A percentile compares a stretch with the other conserved stretches of the same genome.
Conservation (phyloP, 1,284 basidiomycete genomes). For the Chondrostereum purpureum region DNA sequence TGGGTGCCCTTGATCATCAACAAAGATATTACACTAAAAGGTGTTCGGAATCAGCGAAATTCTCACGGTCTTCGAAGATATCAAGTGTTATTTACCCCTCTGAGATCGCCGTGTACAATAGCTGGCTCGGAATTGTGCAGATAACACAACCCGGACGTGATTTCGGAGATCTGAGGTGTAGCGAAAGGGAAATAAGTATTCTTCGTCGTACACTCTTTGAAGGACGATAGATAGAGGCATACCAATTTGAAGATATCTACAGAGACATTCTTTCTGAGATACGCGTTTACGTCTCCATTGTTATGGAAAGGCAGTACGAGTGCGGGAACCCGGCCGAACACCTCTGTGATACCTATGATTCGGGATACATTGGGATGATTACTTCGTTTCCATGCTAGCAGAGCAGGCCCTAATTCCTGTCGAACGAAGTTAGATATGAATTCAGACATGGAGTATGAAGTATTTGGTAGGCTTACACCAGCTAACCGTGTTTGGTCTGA, state of each 20-base stretch:
- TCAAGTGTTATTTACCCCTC: slow-evolving; percentile 16
- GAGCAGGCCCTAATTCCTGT: slow-evolving; percentile 12
- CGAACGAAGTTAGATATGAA: no score
- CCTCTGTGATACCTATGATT: slow-evolving; percentile 16
- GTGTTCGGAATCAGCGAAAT: neutral
- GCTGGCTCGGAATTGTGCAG: slow-evolving; percentile 19
- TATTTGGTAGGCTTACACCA: no score
- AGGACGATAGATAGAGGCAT: slow-evolving; percentile 3
- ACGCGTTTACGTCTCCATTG: slow-evolving; percentile 19
- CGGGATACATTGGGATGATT: slow-evolving; percentile 19
- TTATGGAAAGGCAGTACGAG: slow-evolving; percentile 17
- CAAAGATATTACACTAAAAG: slow-evolving; percentile 21
- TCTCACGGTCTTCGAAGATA: neutral
- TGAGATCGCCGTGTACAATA: slow-evolving; percentile 19
- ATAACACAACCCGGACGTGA: slow-evolving; percentile 18
- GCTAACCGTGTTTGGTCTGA: no score
- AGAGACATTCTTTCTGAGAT: slow-evolving; percentile 14
- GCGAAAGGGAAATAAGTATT: slow-evolving; percentile 1
- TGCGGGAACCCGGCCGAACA: slow-evolving; percentile 14
- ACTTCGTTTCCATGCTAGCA: slow-evolving; percentile 16
- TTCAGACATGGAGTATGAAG: no score
- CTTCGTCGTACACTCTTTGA: neutral
- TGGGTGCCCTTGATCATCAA: slow-evolving; percentile 17
- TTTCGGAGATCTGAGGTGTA: slow-evolving; percentile 14
- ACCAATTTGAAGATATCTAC: slow-evolving; percentile 15